Conservation (phyloP, 2,329 filamentous ascomycete species). For the Clarireedia paspali region DNA sequence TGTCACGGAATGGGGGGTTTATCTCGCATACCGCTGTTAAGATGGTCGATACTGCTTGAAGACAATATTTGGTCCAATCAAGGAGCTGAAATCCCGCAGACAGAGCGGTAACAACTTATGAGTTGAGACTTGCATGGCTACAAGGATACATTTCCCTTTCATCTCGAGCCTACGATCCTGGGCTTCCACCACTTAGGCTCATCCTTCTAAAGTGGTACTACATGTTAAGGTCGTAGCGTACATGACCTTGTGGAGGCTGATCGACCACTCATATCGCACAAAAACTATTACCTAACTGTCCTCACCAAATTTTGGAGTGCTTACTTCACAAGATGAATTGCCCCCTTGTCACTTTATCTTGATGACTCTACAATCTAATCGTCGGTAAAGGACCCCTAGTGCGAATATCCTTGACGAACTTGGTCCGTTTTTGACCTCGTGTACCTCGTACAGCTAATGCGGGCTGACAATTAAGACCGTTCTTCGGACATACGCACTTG, state of each 20-base stretch:
- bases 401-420: neutral
- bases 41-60: constrained; percentile 10
- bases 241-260: neutral
- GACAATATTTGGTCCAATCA: constrained; percentile 19
- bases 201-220: neutral
- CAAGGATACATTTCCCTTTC: constrained; percentile 1
- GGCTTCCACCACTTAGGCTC: constrained; percentile 1
- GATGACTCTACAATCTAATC: constrained; percentile 13
- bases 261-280: constrained; percentile 4
- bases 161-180: neutral
- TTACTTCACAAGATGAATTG: constrained; percentile 5
- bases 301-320: constrained; percentile 6
- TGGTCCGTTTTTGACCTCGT: constrained; percentile 1
- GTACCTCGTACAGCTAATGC: constrained; percentile 10
- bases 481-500: constrained; percentile 1
- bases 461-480: constrained; percentile 15
- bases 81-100: neutral
- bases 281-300: constrained; percentile 20
- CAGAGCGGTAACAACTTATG: constrained; percentile 4
- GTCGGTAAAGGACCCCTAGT: constrained; percentile 8
- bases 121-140: constrained; percentile 1
- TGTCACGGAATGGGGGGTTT: constrained; percentile 11
- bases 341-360: neutral
- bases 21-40: constrained; percentile 16
- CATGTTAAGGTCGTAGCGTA: neutral